These are phyloP conservation scores for Boletus subparvulus DNA, from an alignment of 768 basidiomycete species.

Conservation along the genomic window DNA sequence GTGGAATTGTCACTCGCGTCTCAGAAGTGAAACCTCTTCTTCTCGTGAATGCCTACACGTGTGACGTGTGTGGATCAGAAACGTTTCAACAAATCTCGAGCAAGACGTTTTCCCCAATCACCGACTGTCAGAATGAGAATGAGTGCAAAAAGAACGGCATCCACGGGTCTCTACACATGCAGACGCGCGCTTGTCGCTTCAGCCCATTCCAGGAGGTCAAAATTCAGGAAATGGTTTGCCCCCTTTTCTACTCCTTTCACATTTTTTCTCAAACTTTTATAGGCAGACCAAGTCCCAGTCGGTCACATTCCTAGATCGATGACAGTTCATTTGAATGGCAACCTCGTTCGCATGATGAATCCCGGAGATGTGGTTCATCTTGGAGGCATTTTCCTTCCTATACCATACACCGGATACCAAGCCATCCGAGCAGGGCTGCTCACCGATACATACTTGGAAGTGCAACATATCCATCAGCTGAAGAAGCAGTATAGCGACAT, in stretches of 20 bases:
- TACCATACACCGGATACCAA: conserved; percentile 97
- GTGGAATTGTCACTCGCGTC: conserved; percentile 97
- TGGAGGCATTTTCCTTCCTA: conserved; percentile 95
- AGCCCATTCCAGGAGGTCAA: conserved; percentile 98
- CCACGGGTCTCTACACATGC: conserved; percentile 94
- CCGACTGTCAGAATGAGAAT: conserved; percentile 82
- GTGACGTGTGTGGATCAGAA: conserved; percentile 97
- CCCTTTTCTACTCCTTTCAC: not conserved
- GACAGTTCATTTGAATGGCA: conserved; percentile 94
- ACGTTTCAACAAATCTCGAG: conserved; percentile 96
- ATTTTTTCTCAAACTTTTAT: conserved; percentile 11
- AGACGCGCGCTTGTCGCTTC: conserved; percentile 95
- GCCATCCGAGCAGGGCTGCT: conserved; percentile 95
- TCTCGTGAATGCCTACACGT: conserved; percentile 96
- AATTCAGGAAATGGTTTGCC: conserved; percentile 93
- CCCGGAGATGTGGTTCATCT: conserved; percentile 96
- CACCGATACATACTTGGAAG: conserved; percentile 96
- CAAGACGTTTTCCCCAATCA: conserved; percentile 86
- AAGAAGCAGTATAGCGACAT: conserved; percentile 97
- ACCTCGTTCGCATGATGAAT: conserved; percentile 84
- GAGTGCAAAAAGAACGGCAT: conserved; percentile 86
- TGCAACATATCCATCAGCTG: conserved; percentile 85
- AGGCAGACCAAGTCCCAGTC: conserved; percentile 99
- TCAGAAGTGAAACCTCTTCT: conserved; percentile 98
- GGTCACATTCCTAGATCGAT: conserved; percentile 98